Percentiles rank a stretch among this genome's conserved stretches.
Conservation (phyloP, 768 basidiomycete species). For the Rhodocollybia butyracea region DNA sequence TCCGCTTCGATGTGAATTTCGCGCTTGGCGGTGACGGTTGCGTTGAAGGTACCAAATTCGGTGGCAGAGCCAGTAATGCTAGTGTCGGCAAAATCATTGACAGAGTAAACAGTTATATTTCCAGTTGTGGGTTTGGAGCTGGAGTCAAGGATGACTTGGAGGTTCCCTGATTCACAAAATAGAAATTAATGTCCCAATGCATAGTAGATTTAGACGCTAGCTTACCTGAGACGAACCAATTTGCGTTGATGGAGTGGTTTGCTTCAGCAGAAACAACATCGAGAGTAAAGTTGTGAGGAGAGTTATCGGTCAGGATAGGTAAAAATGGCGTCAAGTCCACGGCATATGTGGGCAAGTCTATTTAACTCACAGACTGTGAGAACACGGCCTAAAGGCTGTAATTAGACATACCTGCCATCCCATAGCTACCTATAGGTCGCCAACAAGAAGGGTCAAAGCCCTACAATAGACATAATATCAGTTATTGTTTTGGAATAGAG, state of each 20-base stretch:
- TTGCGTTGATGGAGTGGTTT: constrained; percentile 58
- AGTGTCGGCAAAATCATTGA: constrained; percentile 36
- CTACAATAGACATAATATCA: not conserved
- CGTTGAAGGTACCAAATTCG: constrained; percentile 33
- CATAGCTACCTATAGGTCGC: constrained; percentile 41
- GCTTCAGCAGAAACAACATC: constrained; percentile 70
- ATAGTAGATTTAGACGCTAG: not conserved
- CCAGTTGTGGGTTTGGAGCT: constrained; percentile 47
- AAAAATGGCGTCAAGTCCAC: constrained; percentile 78
- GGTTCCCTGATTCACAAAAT: not conserved
- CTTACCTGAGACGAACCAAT: constrained; percentile 74
- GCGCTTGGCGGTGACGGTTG: constrained; percentile 42
- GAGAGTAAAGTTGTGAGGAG: constrained; percentile 67
- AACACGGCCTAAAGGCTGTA: too few species aligned
- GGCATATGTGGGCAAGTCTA: constrained; percentile 77
- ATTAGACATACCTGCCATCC: constrained; percentile 26
- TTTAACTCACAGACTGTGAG: too few species aligned
- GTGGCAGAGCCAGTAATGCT: constrained; percentile 31
- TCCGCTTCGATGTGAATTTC: constrained; percentile 41
- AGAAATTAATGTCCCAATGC: not conserved
- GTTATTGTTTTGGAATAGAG: not conserved
- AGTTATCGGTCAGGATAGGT: constrained; percentile 62
- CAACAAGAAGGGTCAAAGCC: constrained; percentile 65
- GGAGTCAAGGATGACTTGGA: constrained; percentile 47
- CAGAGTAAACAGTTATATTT: constrained; percentile 40